Evolutionary conservation across 164 flowering plant genomes (phyloP), one percentile per base, ranked within the genome.

Genomic region (Tetracentron sinense): DNA sequence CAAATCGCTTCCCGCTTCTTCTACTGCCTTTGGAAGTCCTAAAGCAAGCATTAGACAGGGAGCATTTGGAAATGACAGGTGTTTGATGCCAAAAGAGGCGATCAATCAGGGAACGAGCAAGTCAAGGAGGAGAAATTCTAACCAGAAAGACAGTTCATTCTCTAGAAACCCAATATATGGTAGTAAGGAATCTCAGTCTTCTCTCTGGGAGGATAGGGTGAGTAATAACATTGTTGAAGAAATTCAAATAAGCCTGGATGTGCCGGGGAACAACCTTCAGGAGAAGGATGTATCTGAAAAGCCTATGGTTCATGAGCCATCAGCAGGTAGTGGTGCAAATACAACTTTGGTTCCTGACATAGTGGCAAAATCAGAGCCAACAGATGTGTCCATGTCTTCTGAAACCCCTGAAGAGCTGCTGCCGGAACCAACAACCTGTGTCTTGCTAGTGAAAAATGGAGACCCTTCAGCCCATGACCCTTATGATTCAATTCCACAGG

Each of bases 1-100:
- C 27, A 83, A 76, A 66, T 83, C 90, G 55, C 75, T 80, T 63
- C 85, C 89, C 56, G 56, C 77, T 50, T 73, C 82, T 16, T 73
- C 79, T 56, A 31, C 58, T 59, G 59, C 56, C 46, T 54, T 56
- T 63, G 70, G 66, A 64, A 78, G 70, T 71, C 76, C 74, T 19
- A 77, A 50, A 61, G 25, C 63, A 49, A 67, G 71, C 65, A 54
- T 35, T 55, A 65, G 57, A 15, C 60, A 29, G 58, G 83, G 75
- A 78, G 48, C 71, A 48, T 47, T 58, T 58, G 33, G 55, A 19
- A 63, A 68, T 56, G 77, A 78, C 29, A 68, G 70, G 66, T 61
- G 58, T 58, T 33, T 74, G 56, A 42, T 69, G 48, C 60, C 67
- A 29, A 78, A 69, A 42, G 81, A 72, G 28, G n/a, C 66, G 20